Base-by-base conservation (phyloP, 768 basidiomycete genomes). In the Scleroderma citrinum region DNA sequence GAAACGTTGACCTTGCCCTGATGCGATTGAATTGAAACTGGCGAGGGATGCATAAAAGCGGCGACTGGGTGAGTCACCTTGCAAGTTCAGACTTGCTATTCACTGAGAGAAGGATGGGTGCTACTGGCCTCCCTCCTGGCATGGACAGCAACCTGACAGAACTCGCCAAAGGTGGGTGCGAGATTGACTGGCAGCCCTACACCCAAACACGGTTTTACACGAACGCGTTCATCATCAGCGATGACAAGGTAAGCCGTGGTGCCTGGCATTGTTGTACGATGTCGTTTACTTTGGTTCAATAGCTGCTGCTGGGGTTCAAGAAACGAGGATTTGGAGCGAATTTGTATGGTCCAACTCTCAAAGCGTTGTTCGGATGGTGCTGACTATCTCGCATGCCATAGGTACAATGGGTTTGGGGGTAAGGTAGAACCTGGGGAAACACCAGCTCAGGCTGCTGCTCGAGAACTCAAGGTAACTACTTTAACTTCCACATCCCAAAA, bases 321-420 rank as follows among this genome's bases (percentile, higher is more conserved):
- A 90, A 90, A 62, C 75, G 88, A 21, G 88, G 88, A 2, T 82
- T 88, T 60, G 88, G 87, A 21, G 68, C 68, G 32, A 73, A 76
- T 52, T 71, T 78, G 86, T 86, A 55, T 17, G 42, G 30, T 44
- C 11, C 44, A 44, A 7, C 43, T 14, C 44, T 54, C 41, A 14
- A 5, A 1, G 20, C 34, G 32, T 42, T 29, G 1, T 4, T 17
- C 16, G 17, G 3, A n/a, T 44, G 12, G 32, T 32, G 37, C 7
- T 21, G 13, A 17, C n/a, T n/a, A 23, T 30, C 34, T 56, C 5
- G 44, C 14, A 29, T 21, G n/a, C 41, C 57, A 32, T 35, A 92
- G 91, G 58, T 92, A 78, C 59, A 93, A 93, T 53, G 92, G 92
- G 3, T 94, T 92, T 56, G 90, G 89, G 16, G 92, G 92, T 10